phyloP scores from a whole-genome alignment of 352 stramenopile genomes.

The Globisporangium rhizosaccharum region DNA sequence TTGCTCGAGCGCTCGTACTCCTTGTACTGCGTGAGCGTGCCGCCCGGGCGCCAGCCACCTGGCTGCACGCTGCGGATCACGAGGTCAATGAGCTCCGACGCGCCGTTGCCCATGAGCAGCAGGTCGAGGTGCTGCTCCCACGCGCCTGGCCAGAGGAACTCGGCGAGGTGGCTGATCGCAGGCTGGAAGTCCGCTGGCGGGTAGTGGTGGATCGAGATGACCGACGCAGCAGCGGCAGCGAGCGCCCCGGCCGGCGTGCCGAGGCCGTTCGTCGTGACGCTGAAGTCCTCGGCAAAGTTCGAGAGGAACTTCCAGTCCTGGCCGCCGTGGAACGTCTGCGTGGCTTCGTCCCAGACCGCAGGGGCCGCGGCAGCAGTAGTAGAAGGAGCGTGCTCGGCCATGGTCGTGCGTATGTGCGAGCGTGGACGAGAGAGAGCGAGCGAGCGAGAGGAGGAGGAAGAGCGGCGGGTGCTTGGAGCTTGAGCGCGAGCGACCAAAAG shows the following conservation, averaged over 20 bases:
- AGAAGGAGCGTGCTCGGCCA: slow-evolving; percentile 4
- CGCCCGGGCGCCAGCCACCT: slow-evolving; percentile 68
- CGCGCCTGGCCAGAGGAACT: slow-evolving; percentile 76
- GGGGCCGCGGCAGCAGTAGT: background rate
- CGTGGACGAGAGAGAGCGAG: background rate
- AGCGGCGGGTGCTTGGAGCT: background rate
- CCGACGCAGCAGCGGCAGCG: slow-evolving; percentile 55
- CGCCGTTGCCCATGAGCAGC: slow-evolving; percentile 80
- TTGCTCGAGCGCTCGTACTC: slow-evolving; percentile 85
- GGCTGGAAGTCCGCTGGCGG: slow-evolving; percentile 88
- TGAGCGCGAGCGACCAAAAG: background rate
- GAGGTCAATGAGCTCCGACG: slow-evolving; percentile 83
- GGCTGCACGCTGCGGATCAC: slow-evolving; percentile 79
- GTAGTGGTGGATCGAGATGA: slow-evolving; percentile 87
- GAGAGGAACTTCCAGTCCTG: slow-evolving; percentile 89
- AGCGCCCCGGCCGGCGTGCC: slow-evolving; percentile 74
- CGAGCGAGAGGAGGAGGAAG: background rate
- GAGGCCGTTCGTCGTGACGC: slow-evolving; percentile 86
- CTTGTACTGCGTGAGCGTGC: slow-evolving; percentile 82
- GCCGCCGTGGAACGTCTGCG: slow-evolving; percentile 89
- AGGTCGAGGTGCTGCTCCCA: slow-evolving; percentile 57
- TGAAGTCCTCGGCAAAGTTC: slow-evolving; percentile 90
- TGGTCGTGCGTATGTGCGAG: background rate
- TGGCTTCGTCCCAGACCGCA: slow-evolving; percentile 72
- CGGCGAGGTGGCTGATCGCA: slow-evolving; percentile 80